Base-by-base conservation (phyloP, 345 rosid species). In the Brassica carinata region DNA sequence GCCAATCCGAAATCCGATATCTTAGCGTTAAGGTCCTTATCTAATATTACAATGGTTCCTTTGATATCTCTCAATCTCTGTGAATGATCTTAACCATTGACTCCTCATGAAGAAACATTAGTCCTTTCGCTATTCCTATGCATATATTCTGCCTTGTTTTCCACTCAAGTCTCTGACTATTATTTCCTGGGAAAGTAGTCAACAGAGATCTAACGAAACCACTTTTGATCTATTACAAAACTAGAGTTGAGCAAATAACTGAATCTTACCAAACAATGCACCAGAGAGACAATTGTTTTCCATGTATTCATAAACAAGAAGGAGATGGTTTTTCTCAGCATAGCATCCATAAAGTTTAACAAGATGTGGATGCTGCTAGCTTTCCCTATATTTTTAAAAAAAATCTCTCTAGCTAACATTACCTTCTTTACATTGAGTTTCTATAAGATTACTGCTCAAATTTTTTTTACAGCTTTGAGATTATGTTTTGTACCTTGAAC, bases 71-170 rank as follows among this genome's bases (percentile, higher is more conserved):
- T 19, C 23, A 19, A 19, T 19, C 23, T 61, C 65, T 7, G 33
- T 61, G 65, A 61, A 61, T 61, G 65, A 61, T 23, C 65, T 61
- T 61, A 61, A 61, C 33, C 65, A 26, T 61, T 61, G 65, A 61
- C 26, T 61, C 65, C 7, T 61, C 65, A 61, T 61, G 64, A 61
- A 61, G 64, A 57, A 57, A 57, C 63, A 9, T 57, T 7, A 57
- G 63, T 57, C 27, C 63, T 57, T 57, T 57, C 3, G 63, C 63
- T 57, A 57, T 57, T 57, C 63, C 63, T 57, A 57, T 57, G 63
- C 63, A 57, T 57, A 57, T 57, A 10, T 57, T 57, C 27, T 57
- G 63, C 63, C 63, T 57, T 57, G 63, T 57, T 57, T 55, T 57
- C 63, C 63, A 57, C 5, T 57, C 63, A 57, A 57, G 63, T 8